These are phyloP conservation scores for Trichopus zeylanicus DNA, from an alignment of 116 monocot genomes.

Conservation along the genomic window DNA sequence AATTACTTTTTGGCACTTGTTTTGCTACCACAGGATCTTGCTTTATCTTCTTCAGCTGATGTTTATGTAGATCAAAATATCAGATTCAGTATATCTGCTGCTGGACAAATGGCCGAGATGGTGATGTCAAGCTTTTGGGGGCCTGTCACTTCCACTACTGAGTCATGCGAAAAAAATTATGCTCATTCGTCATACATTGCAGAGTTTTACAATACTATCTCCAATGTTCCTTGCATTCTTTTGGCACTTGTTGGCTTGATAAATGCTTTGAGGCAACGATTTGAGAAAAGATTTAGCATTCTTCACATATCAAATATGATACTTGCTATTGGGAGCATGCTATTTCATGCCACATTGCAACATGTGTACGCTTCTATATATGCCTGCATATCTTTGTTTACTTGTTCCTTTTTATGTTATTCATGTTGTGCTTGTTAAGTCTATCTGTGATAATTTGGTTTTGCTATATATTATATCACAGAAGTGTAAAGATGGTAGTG, in stretches of 20 bases:
- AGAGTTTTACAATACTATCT: conserved; percentile 61
- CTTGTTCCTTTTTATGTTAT: neutral
- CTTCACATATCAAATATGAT: conserved; percentile 62
- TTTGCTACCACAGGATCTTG: neutral
- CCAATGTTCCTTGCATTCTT: conserved; percentile 71
- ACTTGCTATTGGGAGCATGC: conserved; percentile 82
- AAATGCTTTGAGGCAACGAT: conserved; percentile 65
- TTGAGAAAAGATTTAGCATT: conserved; percentile 84
- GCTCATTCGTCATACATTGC: conserved; percentile 53
- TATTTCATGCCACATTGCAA: conserved; percentile 79
- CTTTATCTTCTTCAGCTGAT: neutral
- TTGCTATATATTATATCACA: no score
- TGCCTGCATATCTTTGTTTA: neutral
- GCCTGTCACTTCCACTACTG: conserved; percentile 32
- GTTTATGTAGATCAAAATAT: neutral
- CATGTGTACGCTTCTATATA: conserved; percentile 57
- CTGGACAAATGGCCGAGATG: conserved; percentile 38
- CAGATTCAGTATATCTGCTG: neutral
- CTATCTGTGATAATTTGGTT: no score
- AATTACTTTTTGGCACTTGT: no score
- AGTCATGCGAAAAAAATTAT: conserved; percentile 49
- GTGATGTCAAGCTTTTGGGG: conserved; percentile 79
- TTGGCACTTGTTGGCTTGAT: conserved; percentile 68
- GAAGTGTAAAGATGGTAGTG: no score
- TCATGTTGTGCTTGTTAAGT: neutral